Conservation (phyloP, 331 rosid species). For the Malus hybrid region DNA sequence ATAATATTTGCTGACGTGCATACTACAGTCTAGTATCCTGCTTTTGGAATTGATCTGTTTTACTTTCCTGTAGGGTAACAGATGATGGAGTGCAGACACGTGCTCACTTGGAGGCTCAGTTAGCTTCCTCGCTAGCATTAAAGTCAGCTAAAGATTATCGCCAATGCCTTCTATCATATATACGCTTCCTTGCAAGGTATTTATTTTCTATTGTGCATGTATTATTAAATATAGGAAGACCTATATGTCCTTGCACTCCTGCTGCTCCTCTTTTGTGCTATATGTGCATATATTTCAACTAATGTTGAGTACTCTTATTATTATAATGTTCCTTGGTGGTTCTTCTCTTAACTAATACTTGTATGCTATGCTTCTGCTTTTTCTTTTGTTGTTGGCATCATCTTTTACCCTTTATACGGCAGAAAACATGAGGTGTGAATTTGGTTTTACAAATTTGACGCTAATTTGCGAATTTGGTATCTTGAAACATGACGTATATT, state of each 20-base stretch:
- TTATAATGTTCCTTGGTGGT: background rate
- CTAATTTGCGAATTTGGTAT: no score
- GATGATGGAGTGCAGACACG: constrained; percentile 97
- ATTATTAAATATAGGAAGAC: background rate
- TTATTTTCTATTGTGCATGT: background rate
- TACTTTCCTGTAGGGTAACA: constrained; percentile 55
- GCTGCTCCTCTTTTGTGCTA: background rate
- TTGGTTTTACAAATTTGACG: background rate
- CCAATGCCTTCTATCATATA: constrained; percentile 76
- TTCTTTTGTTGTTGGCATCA: background rate
- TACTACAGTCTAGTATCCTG: background rate
- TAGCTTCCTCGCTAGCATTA: constrained; percentile 82
- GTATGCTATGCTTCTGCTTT: background rate
- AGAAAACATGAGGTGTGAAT: background rate
- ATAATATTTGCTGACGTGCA: background rate
- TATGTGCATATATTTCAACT: background rate
- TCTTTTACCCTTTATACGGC: background rate
- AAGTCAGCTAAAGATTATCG: constrained; percentile 89
- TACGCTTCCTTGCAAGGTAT: constrained; percentile 91
- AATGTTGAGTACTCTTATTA: background rate
- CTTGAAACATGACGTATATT: no score
- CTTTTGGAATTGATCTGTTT: constrained; percentile 9
- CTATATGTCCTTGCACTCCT: background rate
- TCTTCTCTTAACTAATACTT: background rate
- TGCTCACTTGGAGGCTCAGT: constrained; percentile 90